Evolutionary conservation across 306 rosid genomes (phyloP), one percentile per base, ranked within the genome.

Genomic region (Rosa chinensis): DNA sequence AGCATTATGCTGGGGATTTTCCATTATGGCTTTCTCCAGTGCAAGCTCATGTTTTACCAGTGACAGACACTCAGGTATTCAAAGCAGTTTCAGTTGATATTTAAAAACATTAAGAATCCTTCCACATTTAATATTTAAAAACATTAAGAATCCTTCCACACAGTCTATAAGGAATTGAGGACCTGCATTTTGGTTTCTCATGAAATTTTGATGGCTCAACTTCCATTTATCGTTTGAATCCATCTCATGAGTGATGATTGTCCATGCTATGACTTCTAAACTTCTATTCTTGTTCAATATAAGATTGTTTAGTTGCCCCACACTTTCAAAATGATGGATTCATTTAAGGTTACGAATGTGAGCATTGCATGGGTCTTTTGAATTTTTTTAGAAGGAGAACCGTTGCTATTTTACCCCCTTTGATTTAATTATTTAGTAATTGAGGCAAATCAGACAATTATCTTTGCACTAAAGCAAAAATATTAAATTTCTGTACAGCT

Each of bases 1-100:
- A 95, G 88, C 93, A 95, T 81, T 95, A 91, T 87, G 98, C 98
- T 23, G 97, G 99, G 56, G 98, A 95, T 79, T 95, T 95, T 78
- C 99, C 99, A 40, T 82, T 95, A 73, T 95, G 98, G 99, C 98
- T 95, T 77, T 91, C 99, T 61, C 99, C 99, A 58, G 55, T 90
- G 61, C 99, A 95, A 79, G 98, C 92, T 76, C 95, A 97, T 75
- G 86, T 95, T 78, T 80, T 95, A 82, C 99, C 99, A 28, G 98
- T 95, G 45, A 91, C 98, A 1, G 99, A 95, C 64, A 49, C 85
- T 64, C 99, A 95, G 99, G 99, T 95, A 89, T 37, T 68, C 44
- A 4, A 77, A 39, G 69, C 20, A 50, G 47, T 69, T 67, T 16
- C 48, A 18, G 2, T 74, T 73, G 18, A 5, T 42, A 59, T 74